Base-by-base conservation (phyloP, 2,329 filamentous ascomycete species). In the Fusarium staphyleae region DNA sequence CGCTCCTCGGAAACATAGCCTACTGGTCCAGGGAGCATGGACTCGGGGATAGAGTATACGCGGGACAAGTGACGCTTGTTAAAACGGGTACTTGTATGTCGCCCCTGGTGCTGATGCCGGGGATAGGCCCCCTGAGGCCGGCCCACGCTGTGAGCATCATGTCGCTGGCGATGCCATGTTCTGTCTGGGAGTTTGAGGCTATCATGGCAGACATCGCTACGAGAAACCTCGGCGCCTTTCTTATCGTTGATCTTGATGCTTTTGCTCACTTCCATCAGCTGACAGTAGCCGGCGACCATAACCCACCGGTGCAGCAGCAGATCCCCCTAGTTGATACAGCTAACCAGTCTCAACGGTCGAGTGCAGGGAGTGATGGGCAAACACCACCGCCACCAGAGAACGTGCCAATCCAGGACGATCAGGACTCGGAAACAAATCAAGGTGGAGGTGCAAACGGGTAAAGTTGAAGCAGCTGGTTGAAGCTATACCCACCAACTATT, bases 121-220 rank as follows among this genome's bases (percentile, higher is more conserved):
- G 36, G 2, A 35, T 22, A 4, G 59, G 64, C 2, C 42, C 56
- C 16, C 55, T 65, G 13, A 29, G 51, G 6, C 51, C 63, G 12
- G 39, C 28, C 3, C 48, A 72, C 52, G 52, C 69, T 46, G 69
- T 72, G 56, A 66, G 68, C 55, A 67, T 65, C 15, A 28, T 68
- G n/a, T 64, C 68, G 36, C 62, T 70, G 32, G 66, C 62, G n/a
- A 48, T 59, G 34, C 66, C 62, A 37, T 43, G 55, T 5, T 54
- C 69, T 18, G 60, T 60, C 30, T 61, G 62, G 10, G 65, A 70
- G 26, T 64, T 69, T 40, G 61, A 69, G 36, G 61, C 48, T 4
- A 55, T 60, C 8, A 45, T 67, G 46, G 54, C 62, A 26, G 52
- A 57, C 16, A 55, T 58, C 22, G 9, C 46, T 11, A 43, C 11